Conservation (phyloP, 179 eudicot species). For the Beta corolliflora region DNA sequence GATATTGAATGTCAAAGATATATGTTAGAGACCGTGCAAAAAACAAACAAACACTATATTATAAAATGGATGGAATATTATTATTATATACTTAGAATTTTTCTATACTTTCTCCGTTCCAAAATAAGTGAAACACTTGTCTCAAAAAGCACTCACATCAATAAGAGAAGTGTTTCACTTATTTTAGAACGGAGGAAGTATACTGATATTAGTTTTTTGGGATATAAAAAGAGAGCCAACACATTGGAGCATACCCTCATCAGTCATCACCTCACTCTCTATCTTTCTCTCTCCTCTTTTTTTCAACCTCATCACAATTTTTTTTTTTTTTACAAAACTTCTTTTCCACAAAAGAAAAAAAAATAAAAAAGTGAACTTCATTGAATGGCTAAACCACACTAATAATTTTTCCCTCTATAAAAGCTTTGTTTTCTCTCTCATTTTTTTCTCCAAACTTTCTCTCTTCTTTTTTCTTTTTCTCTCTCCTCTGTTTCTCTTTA, state of each 20-base stretch:
- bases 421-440: neutral
- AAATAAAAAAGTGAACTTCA: conserved; percentile 10
- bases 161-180: no score
- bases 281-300: neutral
- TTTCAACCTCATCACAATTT: neutral
- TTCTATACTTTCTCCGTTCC: no score
- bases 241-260: neutral
- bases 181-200: no score
- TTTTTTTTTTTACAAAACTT: neutral
- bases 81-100: no score
- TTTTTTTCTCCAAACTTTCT: neutral
- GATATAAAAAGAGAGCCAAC: conserved; percentile 12
- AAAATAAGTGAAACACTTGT: no score
- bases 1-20: no score
- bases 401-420: conserved; percentile 19
- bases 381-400: conserved; percentile 31
- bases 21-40: no score
- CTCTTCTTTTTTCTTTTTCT: neutral
- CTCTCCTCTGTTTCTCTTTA: neutral
- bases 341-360: neutral
- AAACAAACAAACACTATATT: no score
- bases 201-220: neutral
- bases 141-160: no score
- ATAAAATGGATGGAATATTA: no score
- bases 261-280: neutral